Evolutionary conservation across 106 monocot genomes (phyloP).

Genomic region (Iris macrosiphon): DNA sequence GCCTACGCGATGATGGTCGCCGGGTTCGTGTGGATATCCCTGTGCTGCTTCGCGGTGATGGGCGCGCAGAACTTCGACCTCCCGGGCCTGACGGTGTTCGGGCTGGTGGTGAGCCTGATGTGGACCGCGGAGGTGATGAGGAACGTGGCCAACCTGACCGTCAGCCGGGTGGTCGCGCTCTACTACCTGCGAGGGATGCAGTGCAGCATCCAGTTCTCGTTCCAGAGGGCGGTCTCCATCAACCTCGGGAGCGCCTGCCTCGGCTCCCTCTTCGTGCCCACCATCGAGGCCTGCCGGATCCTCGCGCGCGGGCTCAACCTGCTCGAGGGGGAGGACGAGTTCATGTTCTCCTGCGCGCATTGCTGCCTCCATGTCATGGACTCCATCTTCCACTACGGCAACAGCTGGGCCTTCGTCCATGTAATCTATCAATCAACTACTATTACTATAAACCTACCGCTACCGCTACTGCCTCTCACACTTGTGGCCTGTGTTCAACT

Average conservation of each 20-base stretch:
- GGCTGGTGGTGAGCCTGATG: conserved; percentile 64
- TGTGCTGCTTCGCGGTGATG: conserved; percentile 94
- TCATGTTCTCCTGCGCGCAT: conserved; percentile 98
- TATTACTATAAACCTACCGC: neutral
- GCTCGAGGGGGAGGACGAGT: conserved; percentile 94
- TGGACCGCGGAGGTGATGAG: conserved; percentile 99
- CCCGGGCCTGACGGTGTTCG: conserved; percentile 60
- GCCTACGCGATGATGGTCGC: conserved; percentile 58
- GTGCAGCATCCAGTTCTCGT: conserved; percentile 64
- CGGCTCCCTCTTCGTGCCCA: conserved; percentile 89
- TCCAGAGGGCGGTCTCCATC: conserved; percentile 70
- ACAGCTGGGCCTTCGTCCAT: conserved; percentile 99
- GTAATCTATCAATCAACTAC: conserved; percentile 14
- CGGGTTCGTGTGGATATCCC: conserved; percentile 74
- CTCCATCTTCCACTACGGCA: conserved; percentile 80
- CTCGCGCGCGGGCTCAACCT: conserved; percentile 83
- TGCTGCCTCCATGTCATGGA: conserved; percentile 96
- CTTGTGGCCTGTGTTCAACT: too few relatives aligned
- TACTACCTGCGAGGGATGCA: conserved; percentile 98
- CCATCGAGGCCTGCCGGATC: conserved; percentile 80
- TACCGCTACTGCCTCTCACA: too few relatives aligned
- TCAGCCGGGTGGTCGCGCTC: conserved; percentile 78
- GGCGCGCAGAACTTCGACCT: conserved; percentile 78
- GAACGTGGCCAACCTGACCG: conserved; percentile 84
- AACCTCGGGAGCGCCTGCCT: conserved; percentile 90